phyloP scores from a whole-genome alignment of 371 early-diverging fungal genomes.

The Capillidium heterosporum region DNA sequence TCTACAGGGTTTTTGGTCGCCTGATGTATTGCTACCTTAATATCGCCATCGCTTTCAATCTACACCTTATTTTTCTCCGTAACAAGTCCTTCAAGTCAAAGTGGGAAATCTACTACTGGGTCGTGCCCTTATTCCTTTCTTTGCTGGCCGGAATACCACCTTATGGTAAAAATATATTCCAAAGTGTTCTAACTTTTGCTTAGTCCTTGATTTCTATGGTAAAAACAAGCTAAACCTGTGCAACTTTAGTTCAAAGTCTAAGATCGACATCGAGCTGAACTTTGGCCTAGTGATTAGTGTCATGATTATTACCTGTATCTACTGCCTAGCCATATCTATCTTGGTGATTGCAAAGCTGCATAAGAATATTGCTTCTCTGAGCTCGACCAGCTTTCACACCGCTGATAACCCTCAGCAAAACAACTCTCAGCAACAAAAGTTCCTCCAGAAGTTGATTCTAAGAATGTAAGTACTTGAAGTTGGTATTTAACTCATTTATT shows the following conservation, averaged over 20 bases:
- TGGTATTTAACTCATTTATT: background rate
- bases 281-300: no score
- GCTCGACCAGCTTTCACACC: background rate
- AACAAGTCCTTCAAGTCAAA: background rate
- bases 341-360: no score
- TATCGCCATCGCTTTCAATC: background rate
- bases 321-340: no score
- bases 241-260: background rate
- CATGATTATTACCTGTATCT: no score
- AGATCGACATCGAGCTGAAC: no score
- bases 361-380: background rate
- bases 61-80: background rate
- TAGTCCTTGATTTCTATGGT: background rate
- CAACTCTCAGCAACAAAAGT: no score
- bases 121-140: background rate
- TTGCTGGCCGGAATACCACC: no score
- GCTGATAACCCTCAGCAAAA: background rate
- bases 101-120: slow-evolving; percentile 2
- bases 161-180: background rate
- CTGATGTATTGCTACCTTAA: background rate
- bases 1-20: background rate
- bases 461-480: background rate
- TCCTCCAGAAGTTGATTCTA: background rate
- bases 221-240: no score
- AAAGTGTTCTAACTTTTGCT: background rate